Percentiles rank a stretch among this genome's conserved stretches.
Conservation (phyloP, 345 rosid genomes). For the Isatis tinctoria region DNA sequence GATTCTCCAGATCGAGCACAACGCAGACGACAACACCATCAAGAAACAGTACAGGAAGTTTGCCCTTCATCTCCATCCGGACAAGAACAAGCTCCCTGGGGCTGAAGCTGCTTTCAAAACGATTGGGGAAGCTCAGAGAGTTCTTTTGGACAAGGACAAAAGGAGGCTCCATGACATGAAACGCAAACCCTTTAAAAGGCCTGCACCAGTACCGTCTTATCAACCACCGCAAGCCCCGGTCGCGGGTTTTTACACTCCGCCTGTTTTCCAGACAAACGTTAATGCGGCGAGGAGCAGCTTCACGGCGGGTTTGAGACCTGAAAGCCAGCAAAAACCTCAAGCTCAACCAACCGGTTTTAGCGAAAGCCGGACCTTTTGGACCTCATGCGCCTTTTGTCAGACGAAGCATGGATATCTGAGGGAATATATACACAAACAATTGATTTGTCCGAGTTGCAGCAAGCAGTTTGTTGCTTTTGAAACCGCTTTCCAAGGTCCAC, state of each 20-base stretch:
- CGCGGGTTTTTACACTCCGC: slow-evolving; percentile 21
- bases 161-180: slow-evolving; percentile 60
- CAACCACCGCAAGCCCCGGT: slow-evolving; percentile 29
- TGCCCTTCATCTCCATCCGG: slow-evolving; percentile 89
- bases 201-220: slow-evolving; percentile 32
- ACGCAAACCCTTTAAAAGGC: slow-evolving; percentile 28
- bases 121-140: slow-evolving; percentile 80
- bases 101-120: slow-evolving; percentile 91
- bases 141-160: slow-evolving; percentile 61
- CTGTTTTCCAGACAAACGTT: slow-evolving; percentile 22
- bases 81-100: slow-evolving; percentile 86
- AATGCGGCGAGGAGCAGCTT: slow-evolving; percentile 26
- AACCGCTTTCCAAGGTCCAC: slow-evolving; percentile 29
- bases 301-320: slow-evolving; percentile 26
- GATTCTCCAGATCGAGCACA: slow-evolving; percentile 62
- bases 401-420: slow-evolving; percentile 44
- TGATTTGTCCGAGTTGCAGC: slow-evolving; percentile 51
- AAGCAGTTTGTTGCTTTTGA: slow-evolving; percentile 53
- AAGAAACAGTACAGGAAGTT: slow-evolving; percentile 84
- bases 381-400: slow-evolving; percentile 64
- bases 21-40: slow-evolving; percentile 60
- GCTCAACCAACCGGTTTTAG: slow-evolving; percentile 36
- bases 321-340: slow-evolving; percentile 35
- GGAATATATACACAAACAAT: slow-evolving; percentile 30
- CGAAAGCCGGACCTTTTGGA: slow-evolving; percentile 53